Conservation (phyloP, 2,329 filamentous ascomycete species). For the Knufia fluminis region DNA sequence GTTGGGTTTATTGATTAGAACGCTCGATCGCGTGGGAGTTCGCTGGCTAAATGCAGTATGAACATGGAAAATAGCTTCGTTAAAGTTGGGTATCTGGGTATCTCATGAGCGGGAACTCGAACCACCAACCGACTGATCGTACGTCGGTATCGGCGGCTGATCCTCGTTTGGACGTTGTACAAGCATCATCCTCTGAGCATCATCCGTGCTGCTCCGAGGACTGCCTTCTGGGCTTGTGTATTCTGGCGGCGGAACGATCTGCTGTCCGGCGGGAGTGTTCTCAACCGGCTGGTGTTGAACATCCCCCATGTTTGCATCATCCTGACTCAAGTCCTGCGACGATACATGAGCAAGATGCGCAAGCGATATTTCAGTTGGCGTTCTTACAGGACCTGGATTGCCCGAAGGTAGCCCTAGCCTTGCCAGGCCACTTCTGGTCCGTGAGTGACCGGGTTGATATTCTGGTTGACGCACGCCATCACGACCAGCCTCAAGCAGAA, state of each 20-base stretch:
- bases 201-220: constrained; percentile 51
- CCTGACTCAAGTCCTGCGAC: constrained; percentile 50
- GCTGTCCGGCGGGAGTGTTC: constrained; percentile 41
- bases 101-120: constrained; percentile 20
- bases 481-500: constrained; percentile 77
- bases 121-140: constrained; percentile 58
- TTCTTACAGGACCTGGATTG: constrained; percentile 80
- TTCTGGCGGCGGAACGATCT: constrained; percentile 58
- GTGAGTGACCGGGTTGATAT: constrained; percentile 55
- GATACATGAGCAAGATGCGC: constrained; percentile 70
- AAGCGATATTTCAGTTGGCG: constrained; percentile 91
- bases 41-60: background rate
- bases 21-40: no score
- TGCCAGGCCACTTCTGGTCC: constrained; percentile 70
- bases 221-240: constrained; percentile 52
- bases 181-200: constrained; percentile 28
- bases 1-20: no score
- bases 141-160: constrained; percentile 69
- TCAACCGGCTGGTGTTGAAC: constrained; percentile 22
- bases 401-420: constrained; percentile 57
- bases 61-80: constrained; percentile 5
- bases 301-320: constrained; percentile 45
- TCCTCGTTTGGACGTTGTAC: constrained; percentile 39
- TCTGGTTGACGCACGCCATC: constrained; percentile 41
- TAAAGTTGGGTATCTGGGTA: constrained; percentile 12